Evolutionary conservation across 306 rosid genomes (phyloP), one percentile per base, ranked within the genome.

Genomic region (Myrica gale): DNA sequence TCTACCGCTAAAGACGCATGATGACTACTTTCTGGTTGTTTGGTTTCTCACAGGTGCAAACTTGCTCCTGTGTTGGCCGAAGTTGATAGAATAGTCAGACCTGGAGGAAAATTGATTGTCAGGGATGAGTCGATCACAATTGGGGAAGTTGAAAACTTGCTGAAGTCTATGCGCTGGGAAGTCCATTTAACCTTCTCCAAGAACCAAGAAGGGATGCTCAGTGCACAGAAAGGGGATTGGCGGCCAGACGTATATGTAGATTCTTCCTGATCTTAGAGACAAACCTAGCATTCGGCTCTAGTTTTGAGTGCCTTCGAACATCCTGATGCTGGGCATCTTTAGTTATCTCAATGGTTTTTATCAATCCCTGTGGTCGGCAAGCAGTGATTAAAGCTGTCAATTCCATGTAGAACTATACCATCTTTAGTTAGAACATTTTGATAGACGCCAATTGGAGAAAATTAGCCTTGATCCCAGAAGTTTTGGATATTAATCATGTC

Each of bases 141-240:
- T 46, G 85, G 78, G 21, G 97, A 95, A 76, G 92, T 95, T 48
- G 92, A 89, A 76, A 84, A 80, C 79, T 74, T 88, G 80, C 84
- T 90, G 70, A 95, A 89, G 84, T 92, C 97, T 72, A 76, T 92
- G 74, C 98, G 77, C 44, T 95, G 98, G 97, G 97, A 95, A 82
- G 90, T 88, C 75, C 84, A 79, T 46, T 69, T 95, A 74, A 84
- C 85, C 73, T 78, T 48, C 83, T 82, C 88, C 73, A 90, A 89
- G 74, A 79, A 85, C 74, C 86, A 88, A 84, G 96, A 89, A 81
- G 93, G 91, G 41, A 58, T 92, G 85, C 89, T 95, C 46, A 87
- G 88, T 62, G 97, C 98, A 51, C 90, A 85, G 89, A 95, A 85
- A 82, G 93, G 98, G 13, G 72, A 67, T n/a, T 90, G 96, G 97